A percentile compares a stretch with the other conserved stretches of the same genome.
Evolutionary conservation across 208 protist genomes (phyloP).

Genomic region (Leishmania guyanensis): DNA sequence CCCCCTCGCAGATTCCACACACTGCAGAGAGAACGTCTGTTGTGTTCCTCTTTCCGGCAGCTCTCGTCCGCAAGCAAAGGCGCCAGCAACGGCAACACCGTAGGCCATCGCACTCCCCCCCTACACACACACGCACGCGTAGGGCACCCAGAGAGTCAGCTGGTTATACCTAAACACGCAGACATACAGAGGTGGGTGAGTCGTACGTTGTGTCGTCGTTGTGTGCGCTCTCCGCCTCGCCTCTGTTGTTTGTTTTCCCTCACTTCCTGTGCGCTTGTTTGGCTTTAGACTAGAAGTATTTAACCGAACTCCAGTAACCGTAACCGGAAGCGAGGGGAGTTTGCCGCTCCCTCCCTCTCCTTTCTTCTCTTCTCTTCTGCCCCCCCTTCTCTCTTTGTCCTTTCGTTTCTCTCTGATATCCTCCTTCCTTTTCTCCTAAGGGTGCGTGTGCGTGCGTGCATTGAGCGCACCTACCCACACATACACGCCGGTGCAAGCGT

Average conservation of each 20-base stretch:
- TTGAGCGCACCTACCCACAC: background rate
- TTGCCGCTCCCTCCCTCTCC: background rate
- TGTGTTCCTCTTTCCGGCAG: background rate
- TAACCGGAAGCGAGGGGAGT: background rate
- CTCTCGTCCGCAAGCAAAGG: background rate
- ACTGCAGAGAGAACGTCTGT: background rate
- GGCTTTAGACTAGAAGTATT: background rate
- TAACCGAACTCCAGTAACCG: background rate
- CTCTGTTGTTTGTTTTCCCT: background rate
- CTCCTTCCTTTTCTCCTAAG: background rate
- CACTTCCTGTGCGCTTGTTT: background rate
- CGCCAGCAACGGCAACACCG: background rate
- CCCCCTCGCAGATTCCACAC: background rate
- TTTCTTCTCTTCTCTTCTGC: background rate
- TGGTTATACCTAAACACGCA: background rate
- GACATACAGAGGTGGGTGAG: background rate
- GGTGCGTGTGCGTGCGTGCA: too few relatives aligned
- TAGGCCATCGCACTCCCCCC: background rate
- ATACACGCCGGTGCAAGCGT: background rate
- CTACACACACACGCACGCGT: background rate
- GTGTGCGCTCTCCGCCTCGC: background rate
- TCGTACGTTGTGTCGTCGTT: background rate
- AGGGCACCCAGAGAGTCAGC: background rate
- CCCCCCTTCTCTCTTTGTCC: background rate
- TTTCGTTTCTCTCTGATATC: background rate